These are phyloP conservation scores for Secale cereale DNA, from an alignment of 176 grass and related monocot genomes.

Conservation along the genomic window DNA sequence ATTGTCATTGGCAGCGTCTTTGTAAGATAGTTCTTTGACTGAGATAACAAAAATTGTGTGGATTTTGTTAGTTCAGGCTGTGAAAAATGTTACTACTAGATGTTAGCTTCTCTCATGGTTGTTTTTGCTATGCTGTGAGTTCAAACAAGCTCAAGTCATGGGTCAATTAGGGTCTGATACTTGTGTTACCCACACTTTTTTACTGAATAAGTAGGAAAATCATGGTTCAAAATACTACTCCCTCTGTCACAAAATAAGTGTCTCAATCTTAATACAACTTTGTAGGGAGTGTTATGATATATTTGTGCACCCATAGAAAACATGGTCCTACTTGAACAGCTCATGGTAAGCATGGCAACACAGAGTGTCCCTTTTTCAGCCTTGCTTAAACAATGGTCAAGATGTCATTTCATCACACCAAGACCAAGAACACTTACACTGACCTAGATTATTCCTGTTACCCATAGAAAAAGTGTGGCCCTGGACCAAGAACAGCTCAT, in stretches of 20 bases:
- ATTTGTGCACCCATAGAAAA: not conserved
- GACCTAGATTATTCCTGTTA: not conserved
- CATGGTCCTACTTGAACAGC: not conserved
- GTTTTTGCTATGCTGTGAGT: not conserved
- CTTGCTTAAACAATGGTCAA: not conserved
- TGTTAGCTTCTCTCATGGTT: not conserved
- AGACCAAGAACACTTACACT: not conserved
- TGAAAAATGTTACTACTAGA: not conserved
- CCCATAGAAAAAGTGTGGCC: not conserved
- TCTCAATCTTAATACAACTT: too few species aligned
- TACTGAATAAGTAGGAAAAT: too few species aligned
- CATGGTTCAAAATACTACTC: too few species aligned
- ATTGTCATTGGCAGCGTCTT: conserved; percentile 40
- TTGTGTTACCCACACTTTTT: too few species aligned
- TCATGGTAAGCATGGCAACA: conserved; percentile 5
- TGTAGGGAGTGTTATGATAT: too few species aligned
- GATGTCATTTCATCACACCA: not conserved
- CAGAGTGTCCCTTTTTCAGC: not conserved
- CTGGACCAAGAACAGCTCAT: conserved; percentile 7
- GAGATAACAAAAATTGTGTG: conserved; percentile 16
- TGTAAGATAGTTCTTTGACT: conserved; percentile 72
- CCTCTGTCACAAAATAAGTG: too few species aligned
- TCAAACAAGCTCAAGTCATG: not conserved
- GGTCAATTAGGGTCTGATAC: too few species aligned
- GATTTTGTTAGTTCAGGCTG: conserved; percentile 12